Conservation (phyloP, 768 basidiomycete species). For the Termitomyces sp. region DNA sequence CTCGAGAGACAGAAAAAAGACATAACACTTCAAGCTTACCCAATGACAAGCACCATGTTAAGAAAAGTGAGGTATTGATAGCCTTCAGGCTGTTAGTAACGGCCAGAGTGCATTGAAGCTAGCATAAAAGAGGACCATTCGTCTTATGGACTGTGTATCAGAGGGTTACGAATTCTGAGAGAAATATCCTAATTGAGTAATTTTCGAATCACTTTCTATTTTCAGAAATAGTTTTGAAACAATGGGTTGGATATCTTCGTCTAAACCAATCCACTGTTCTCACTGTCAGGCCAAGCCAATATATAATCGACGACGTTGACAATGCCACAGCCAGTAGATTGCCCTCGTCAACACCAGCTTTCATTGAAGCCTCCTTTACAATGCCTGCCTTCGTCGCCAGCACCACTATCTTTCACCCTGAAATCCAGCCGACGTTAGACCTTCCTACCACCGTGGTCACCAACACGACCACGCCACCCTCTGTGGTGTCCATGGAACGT, state of each 20-base stretch:
- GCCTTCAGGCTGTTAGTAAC: not conserved
- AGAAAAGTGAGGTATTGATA: too few relatives aligned
- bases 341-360: not conserved
- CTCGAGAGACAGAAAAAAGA: not conserved
- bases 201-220: not conserved
- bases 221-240: not conserved
- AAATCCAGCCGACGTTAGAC: conserved; percentile 10
- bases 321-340: not conserved
- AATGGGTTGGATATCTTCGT: not conserved
- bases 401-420: conserved; percentile 9
- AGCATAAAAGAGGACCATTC: too few relatives aligned
- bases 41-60: not conserved
- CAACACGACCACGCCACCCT: conserved; percentile 13
- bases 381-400: conserved; percentile 13
- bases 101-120: not conserved
- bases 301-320: not conserved
- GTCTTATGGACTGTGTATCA: too few relatives aligned
- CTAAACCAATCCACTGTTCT: not conserved
- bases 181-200: not conserved
- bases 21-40: not conserved
- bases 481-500: conserved; percentile 6
- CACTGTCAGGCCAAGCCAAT: not conserved
- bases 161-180: too few relatives aligned
- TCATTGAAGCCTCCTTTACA: not conserved
- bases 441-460: conserved; percentile 15